Conservation (phyloP, 2,329 filamentous ascomycete genomes). For the Colletotrichum zoysiae region DNA sequence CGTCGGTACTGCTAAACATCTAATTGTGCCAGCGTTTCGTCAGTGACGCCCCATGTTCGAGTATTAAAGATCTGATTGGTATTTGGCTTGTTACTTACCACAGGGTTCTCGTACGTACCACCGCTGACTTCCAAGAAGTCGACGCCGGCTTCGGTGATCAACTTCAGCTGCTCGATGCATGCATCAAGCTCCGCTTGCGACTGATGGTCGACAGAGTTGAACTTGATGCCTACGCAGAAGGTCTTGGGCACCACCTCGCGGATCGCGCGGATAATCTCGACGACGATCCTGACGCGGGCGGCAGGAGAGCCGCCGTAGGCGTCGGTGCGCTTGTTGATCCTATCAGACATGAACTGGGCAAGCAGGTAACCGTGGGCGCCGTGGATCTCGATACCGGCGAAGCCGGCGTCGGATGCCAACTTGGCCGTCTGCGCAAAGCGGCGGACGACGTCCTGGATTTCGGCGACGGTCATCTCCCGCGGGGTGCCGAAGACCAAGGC, state of each 20-base stretch:
- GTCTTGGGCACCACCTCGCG: conserved; percentile 51
- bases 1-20: conserved; percentile 34
- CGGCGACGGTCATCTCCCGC: conserved; percentile 65
- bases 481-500: conserved; percentile 64
- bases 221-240: conserved; percentile 66
- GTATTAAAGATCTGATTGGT: background rate
- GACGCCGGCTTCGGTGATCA: conserved; percentile 62
- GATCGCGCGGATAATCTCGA: conserved; percentile 62
- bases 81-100: conserved; percentile 49
- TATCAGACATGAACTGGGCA: conserved; percentile 65
- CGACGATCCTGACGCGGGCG: conserved; percentile 62
- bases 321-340: conserved; percentile 65
- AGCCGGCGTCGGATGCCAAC: conserved; percentile 59
- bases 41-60: conserved; percentile 51
- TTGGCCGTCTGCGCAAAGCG: conserved; percentile 67
- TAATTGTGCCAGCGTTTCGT: background rate
- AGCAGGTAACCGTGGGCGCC: conserved; percentile 70
- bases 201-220: conserved; percentile 71
- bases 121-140: conserved; percentile 79
- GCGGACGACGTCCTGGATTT: conserved; percentile 65
- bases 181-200: conserved; percentile 60
- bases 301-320: conserved; percentile 65
- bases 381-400: conserved; percentile 61
- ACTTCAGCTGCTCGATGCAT: conserved; percentile 68
- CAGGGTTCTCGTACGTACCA: conserved; percentile 68